Base-by-base conservation (phyloP, 495 filamentous ascomycete genomes). In the Articulospora tetracladia region DNA sequence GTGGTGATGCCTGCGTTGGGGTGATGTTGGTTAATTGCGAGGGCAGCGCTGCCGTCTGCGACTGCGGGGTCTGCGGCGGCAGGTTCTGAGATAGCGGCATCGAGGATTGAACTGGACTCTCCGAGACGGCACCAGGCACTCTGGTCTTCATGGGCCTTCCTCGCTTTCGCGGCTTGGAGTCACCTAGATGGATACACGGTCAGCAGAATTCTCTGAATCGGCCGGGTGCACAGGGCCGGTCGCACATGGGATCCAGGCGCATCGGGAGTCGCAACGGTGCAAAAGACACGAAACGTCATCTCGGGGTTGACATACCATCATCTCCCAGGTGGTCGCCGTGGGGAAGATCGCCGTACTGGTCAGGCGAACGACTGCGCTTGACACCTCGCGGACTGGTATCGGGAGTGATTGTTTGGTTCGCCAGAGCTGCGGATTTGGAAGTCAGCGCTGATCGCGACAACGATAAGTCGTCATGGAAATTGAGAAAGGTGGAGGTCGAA, bases 331-430 rank as follows among this genome's bases (percentile, higher is more conserved):
- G 80, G 67, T 82, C 83, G 70, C 82, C 80, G 62, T 50, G 72
- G 63, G 75, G 72, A 63, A 77, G 72, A 70, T 89, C 86, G 68
- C 82, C 84, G 70, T 87, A 86, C 65, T 73, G 70, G 57, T 79
- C 79, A 65, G 95, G 93, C 55, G 94, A 97, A 58, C 92, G 91
- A 83, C 90, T 94, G 75, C 94, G 86, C 79, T 98, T 98, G 70
- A 91, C 73, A 62, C 92, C 92, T 71, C 94, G 87, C 64, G 91
- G 84, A 60, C 70, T 80, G 7, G 58, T 72, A 68, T 80, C 79
- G 20, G 74, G 74, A 63, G 78, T 77, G 66, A 77, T 74, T 62
- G 72, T 69, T 64, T 71, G 71, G 64, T 73, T 74, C 23, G 68
- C 47, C 41, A 63, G 25, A 47, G 58, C 57, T 63, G 60, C 62